phyloP scores from a whole-genome alignment of 2,329 filamentous ascomycete genomes.

The Stachybotrys chartarum region DNA sequence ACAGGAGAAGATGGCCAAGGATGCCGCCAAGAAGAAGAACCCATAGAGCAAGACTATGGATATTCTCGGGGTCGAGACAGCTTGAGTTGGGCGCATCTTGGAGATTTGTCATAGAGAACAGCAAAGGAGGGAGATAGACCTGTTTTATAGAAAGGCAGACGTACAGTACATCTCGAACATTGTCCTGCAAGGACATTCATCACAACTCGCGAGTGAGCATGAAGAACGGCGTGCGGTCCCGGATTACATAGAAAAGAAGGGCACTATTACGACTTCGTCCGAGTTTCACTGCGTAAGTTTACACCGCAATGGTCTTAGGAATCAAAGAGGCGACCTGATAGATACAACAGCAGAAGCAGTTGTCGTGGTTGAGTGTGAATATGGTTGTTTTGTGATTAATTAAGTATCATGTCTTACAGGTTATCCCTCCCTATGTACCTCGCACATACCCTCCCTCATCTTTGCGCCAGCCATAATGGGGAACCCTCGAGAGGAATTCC shows the following conservation, averaged over 20 bases:
- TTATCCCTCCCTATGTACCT: neutral
- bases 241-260: too few relatives aligned
- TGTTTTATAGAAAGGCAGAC: too few relatives aligned
- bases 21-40: conserved; percentile 45
- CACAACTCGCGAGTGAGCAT: too few relatives aligned
- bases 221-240: too few relatives aligned
- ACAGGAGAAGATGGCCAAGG: conserved; percentile 77
- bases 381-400: neutral
- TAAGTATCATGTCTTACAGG: neutral
- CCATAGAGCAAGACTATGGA: neutral
- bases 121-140: neutral
- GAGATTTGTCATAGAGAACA: neutral
- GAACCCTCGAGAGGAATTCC: neutral
- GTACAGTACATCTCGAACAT: too few relatives aligned
- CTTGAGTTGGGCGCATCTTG: neutral
- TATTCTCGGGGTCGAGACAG: neutral
- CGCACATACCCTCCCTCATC: neutral
- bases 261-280: too few relatives aligned
- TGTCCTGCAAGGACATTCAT: too few relatives aligned
- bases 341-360: neutral
- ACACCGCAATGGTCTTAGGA: too few relatives aligned
- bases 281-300: too few relatives aligned
- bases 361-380: neutral
- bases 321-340: too few relatives aligned
- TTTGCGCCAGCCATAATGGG: neutral